These are phyloP conservation scores for Myriangium duriaei DNA, from an alignment of 2,329 filamentous ascomycete species.

Conservation along the genomic window DNA sequence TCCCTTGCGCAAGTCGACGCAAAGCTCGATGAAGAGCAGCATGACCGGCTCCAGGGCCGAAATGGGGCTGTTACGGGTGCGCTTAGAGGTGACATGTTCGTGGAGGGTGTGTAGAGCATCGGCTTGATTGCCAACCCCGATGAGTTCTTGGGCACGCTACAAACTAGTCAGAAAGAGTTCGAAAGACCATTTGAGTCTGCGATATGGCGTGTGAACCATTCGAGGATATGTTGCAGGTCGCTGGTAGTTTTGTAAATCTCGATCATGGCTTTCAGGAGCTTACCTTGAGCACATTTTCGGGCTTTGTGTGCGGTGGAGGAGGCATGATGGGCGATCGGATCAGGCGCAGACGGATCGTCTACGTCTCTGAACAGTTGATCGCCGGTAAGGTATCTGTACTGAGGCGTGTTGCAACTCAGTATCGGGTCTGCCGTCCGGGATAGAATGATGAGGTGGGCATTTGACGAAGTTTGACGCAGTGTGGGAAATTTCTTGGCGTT, in stretches of 20 bases:
- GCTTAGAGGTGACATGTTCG: constrained; percentile 98
- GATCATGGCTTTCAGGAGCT: constrained; percentile 16
- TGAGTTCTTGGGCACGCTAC: constrained; percentile 88
- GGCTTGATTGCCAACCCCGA: constrained; percentile 86
- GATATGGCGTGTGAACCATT: too few species aligned
- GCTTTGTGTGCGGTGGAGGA: constrained; percentile 92
- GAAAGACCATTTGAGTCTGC: neutral
- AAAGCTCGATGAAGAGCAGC: constrained; percentile 92
- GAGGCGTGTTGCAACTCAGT: neutral
- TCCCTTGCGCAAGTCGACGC: constrained; percentile 93
- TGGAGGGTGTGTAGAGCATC: constrained; percentile 90
- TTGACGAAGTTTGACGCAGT: constrained; percentile 9
- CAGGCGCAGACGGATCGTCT: constrained; percentile 1
- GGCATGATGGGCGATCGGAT: constrained; percentile 50
- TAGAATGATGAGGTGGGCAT: constrained; percentile 7
- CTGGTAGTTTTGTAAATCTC: neutral
- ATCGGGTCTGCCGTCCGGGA: neutral
- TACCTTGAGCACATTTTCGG: constrained; percentile 93
- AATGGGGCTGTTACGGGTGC: constrained; percentile 94
- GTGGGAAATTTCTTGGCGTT: constrained; percentile 1
- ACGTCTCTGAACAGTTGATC: neutral
- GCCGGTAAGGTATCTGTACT: neutral
- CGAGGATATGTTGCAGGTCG: neutral
- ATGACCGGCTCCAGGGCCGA: constrained; percentile 94
- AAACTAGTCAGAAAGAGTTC: constrained; percentile 9